These are phyloP conservation scores for Penicillium subrubescens DNA, from an alignment of 495 filamentous ascomycete species.

Conservation along the genomic window DNA sequence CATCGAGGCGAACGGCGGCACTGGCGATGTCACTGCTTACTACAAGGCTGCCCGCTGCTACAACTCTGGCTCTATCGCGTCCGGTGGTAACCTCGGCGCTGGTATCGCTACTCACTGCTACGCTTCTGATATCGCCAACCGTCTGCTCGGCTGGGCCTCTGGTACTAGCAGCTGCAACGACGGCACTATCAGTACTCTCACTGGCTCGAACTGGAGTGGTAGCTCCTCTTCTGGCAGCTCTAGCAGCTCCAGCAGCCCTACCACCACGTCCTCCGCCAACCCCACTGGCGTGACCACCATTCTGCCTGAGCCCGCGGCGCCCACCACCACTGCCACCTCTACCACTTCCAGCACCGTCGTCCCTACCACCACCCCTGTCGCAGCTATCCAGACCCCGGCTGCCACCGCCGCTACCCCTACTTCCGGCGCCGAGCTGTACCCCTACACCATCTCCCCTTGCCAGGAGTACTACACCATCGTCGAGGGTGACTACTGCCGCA, in stretches of 20 bases:
- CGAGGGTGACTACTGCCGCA: constrained; percentile 44
- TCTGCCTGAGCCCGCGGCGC: constrained; percentile 6
- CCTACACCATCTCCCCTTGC: constrained; percentile 43
- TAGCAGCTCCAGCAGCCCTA: constrained; percentile 4
- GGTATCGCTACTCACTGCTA: constrained; percentile 60
- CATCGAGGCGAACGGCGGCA: constrained; percentile 31
- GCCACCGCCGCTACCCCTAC: constrained; percentile 12
- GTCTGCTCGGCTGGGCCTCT: constrained; percentile 52
- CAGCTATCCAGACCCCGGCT: constrained; percentile 14
- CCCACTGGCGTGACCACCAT: constrained; percentile 6
- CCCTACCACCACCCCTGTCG: constrained; percentile 15
- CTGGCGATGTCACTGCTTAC: constrained; percentile 36
- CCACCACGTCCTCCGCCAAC: constrained; percentile 5
- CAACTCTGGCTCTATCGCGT: constrained; percentile 56
- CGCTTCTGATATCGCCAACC: constrained; percentile 58
- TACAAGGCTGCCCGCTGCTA: constrained; percentile 57
- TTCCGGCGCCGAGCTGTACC: constrained; percentile 14
- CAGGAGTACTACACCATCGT: constrained; percentile 43
- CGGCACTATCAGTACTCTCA: constrained; percentile 15
- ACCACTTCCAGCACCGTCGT: constrained; percentile 6
- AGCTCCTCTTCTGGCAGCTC: constrained; percentile 20
- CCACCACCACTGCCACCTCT: background rate
- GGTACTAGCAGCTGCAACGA: constrained; percentile 28
- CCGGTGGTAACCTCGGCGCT: constrained; percentile 48
- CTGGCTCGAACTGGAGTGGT: constrained; percentile 6